These are phyloP conservation scores for Vigna angularis DNA, from an alignment of 306 rosid genomes.

Conservation along the genomic window DNA sequence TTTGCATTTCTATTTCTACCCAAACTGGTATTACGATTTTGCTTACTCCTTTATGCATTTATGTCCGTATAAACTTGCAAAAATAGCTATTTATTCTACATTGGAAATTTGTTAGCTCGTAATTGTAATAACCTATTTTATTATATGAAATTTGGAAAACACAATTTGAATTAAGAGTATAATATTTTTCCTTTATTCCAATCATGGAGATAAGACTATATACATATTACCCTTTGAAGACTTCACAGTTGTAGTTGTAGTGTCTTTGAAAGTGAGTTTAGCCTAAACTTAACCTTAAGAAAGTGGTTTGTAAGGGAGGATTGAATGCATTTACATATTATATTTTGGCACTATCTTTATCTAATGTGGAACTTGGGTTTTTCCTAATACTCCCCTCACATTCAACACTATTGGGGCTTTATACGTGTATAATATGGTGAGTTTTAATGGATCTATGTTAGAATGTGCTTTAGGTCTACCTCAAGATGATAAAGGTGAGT, in stretches of 20 bases:
- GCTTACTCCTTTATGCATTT: not conserved
- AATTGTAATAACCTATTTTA: constrained; percentile 15
- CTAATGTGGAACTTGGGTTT: no score
- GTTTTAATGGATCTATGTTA: no score
- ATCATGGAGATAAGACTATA: constrained; percentile 24
- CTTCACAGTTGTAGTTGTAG: constrained; percentile 1
- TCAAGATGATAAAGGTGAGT: no score
- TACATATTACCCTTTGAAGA: constrained; percentile 25
- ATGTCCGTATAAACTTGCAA: constrained; percentile 1
- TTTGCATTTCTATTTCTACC: constrained; percentile 10
- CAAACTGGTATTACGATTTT: not conserved
- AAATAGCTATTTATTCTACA: constrained; percentile 1
- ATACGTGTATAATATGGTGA: no score
- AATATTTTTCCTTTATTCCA: constrained; percentile 6
- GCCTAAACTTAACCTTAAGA: no score
- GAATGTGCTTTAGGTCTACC: no score
- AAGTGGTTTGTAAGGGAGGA: no score
- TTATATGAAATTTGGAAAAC: constrained; percentile 16
- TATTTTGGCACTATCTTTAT: no score
- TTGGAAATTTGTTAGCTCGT: constrained; percentile 17
- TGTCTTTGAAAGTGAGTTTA: no score
- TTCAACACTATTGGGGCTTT: no score
- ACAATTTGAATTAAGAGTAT: constrained; percentile 7
- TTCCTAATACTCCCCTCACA: no score
- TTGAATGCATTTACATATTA: no score